Conservation (phyloP, 2,329 filamentous ascomycete species). For the Passalora sequoiae region DNA sequence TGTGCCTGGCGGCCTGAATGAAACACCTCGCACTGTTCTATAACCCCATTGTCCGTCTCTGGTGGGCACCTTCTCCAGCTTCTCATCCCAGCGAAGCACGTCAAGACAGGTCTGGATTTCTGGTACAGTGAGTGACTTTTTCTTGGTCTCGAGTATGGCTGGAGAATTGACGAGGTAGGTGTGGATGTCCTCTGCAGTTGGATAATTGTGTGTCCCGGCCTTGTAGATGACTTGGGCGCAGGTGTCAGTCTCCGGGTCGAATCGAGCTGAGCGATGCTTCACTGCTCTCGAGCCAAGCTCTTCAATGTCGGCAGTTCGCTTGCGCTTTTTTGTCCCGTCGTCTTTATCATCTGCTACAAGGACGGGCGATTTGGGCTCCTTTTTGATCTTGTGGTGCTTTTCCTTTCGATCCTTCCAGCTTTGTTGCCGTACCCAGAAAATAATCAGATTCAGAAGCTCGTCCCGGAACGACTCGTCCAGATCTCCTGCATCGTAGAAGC, state of each 20-base stretch:
- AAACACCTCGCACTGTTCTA: constrained; percentile 38
- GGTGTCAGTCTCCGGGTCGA: constrained; percentile 20
- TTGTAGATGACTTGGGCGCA: constrained; percentile 28
- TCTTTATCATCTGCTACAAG: constrained; percentile 11
- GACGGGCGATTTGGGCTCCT: constrained; percentile 7
- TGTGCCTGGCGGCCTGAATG: constrained; percentile 24
- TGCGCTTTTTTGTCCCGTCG: constrained; percentile 25
- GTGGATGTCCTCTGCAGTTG: constrained; percentile 73
- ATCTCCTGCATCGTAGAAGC: constrained; percentile 89
- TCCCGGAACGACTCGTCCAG: constrained; percentile 86
- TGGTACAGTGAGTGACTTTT: constrained; percentile 51
- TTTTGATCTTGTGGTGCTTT: constrained; percentile 23
- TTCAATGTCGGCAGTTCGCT: constrained; percentile 29
- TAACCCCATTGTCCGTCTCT: constrained; percentile 43
- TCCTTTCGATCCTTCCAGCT: constrained; percentile 59
- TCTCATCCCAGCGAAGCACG: constrained; percentile 81
- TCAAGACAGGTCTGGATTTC: constrained; percentile 84
- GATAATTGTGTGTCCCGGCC: constrained; percentile 57
- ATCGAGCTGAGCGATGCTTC: constrained; percentile 19
- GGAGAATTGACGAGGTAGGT: constrained; percentile 63
- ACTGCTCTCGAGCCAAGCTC: constrained; percentile 24
- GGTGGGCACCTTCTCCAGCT: constrained; percentile 58
- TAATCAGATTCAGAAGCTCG: constrained; percentile 66
- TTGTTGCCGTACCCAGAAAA: constrained; percentile 64
- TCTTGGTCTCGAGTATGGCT: constrained; percentile 63